phyloP scores from a whole-genome alignment of 345 rosid species.

The Boechera stricta region DNA sequence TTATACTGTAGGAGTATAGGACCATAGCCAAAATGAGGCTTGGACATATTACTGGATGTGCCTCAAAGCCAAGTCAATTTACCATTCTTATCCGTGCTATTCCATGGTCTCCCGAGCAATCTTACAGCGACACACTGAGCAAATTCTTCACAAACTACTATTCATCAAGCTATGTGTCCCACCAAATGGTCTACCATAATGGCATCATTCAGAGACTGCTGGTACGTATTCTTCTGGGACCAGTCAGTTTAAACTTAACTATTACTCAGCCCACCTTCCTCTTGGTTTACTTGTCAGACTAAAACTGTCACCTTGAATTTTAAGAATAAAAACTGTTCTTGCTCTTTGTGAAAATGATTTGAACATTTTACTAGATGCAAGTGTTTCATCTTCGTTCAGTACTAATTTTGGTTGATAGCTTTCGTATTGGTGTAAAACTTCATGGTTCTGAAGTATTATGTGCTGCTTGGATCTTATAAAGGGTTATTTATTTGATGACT shows the following conservation, averaged over 20 bases:
- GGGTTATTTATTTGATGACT: not conserved
- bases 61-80: constrained; percentile 76
- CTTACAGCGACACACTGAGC: constrained; percentile 71
- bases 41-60: constrained; percentile 58
- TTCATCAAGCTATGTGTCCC: constrained; percentile 76
- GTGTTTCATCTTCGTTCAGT: constrained; percentile 9
- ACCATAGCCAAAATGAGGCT: constrained; percentile 82
- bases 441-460: constrained; percentile 1
- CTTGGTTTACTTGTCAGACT: not conserved
- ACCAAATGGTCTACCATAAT: constrained; percentile 81
- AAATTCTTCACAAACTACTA: constrained; percentile 73
- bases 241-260: not conserved
- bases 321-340: not conserved
- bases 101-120: constrained; percentile 69
- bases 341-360: constrained; percentile 20
- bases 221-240: constrained; percentile 54
- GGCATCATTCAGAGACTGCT: constrained; percentile 70
- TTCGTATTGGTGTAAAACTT: constrained; percentile 15
- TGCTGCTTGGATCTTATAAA: constrained; percentile 6
- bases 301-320: not conserved
- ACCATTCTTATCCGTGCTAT: constrained; percentile 87
- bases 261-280: not conserved
- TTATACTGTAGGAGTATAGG: constrained; percentile 67
- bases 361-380: no score
- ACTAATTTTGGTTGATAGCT: constrained; percentile 15